A percentile compares a stretch with the other conserved stretches of the same genome.
These are phyloP conservation scores for Cyclotella distinguenda DNA, from an alignment of 108 stramenopile species.

Conservation along the genomic window DNA sequence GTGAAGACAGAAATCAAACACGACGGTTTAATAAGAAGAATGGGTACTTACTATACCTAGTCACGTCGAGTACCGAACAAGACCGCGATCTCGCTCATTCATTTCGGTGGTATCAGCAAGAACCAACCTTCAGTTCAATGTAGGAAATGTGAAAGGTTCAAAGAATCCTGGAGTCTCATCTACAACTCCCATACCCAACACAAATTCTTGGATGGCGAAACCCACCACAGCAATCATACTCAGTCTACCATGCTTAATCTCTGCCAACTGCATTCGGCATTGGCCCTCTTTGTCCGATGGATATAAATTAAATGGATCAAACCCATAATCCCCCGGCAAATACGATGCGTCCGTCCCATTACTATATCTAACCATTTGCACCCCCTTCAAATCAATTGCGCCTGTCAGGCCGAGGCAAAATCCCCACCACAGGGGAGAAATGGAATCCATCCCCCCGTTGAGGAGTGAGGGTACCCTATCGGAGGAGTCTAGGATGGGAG, in stretches of 20 bases:
- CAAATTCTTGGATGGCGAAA: slow-evolving; percentile 70
- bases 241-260: slow-evolving; percentile 85
- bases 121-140: not conserved
- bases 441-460: slow-evolving; percentile 74
- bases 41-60: no score
- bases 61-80: no score
- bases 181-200: slow-evolving; percentile 60
- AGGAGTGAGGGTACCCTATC: slow-evolving; percentile 74
- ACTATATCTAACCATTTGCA: slow-evolving; percentile 47
- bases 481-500: slow-evolving; percentile 49
- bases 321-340: slow-evolving; percentile 78
- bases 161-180: slow-evolving; percentile 72
- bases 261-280: slow-evolving; percentile 74
- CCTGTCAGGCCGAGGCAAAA: slow-evolving; percentile 73
- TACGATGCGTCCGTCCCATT: slow-evolving; percentile 9
- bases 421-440: slow-evolving; percentile 75
- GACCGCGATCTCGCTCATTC: no score
- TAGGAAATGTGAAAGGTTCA: slow-evolving; percentile 9
- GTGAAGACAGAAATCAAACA: no score
- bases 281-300: slow-evolving; percentile 55
- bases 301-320: slow-evolving; percentile 83
- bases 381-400: slow-evolving; percentile 69
- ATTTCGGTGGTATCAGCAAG: no score
- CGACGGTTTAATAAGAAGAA: no score
- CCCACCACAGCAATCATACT: slow-evolving; percentile 77